Conservation (phyloP, 768 basidiomycete species). For the Cystofilobasidium bisporidii region DNA sequence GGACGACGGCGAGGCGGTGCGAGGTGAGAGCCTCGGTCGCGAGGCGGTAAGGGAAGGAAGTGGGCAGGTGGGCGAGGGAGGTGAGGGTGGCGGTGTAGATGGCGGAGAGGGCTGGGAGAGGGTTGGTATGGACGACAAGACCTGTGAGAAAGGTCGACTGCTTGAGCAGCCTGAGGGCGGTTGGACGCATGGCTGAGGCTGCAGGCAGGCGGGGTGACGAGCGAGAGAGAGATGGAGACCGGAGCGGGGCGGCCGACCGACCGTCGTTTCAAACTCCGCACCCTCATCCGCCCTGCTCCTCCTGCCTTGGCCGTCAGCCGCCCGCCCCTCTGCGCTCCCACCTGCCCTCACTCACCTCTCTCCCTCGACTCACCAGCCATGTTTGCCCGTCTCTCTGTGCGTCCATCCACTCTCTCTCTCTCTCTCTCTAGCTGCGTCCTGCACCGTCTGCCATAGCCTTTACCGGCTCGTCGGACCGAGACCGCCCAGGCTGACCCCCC, state of each 20-base stretch:
- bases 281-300: neutral
- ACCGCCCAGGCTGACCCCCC: too few species aligned
- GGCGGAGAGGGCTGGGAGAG: conserved; percentile 63
- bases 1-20: conserved; percentile 64
- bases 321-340: conserved; percentile 1
- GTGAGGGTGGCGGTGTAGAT: conserved; percentile 71
- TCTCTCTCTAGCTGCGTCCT: too few species aligned
- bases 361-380: neutral
- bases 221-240: neutral
- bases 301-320: neutral
- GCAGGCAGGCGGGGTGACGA: neutral
- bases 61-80: conserved; percentile 58
- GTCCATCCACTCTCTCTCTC: too few species aligned
- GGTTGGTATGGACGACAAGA: conserved; percentile 70
- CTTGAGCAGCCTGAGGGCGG: conserved; percentile 48
- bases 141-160: conserved; percentile 78
- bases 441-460: neutral
- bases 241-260: neutral
- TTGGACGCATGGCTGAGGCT: neutral
- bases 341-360: neutral
- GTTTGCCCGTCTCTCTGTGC: neutral
- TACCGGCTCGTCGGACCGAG: conserved; percentile 19
- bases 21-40: conserved; percentile 74
- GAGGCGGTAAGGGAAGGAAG: conserved; percentile 78
- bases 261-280: neutral